Evolutionary conservation across 805 yeast genomes (phyloP), one percentile per base, ranked within the genome.

Genomic region (Dipodascus albidus): DNA sequence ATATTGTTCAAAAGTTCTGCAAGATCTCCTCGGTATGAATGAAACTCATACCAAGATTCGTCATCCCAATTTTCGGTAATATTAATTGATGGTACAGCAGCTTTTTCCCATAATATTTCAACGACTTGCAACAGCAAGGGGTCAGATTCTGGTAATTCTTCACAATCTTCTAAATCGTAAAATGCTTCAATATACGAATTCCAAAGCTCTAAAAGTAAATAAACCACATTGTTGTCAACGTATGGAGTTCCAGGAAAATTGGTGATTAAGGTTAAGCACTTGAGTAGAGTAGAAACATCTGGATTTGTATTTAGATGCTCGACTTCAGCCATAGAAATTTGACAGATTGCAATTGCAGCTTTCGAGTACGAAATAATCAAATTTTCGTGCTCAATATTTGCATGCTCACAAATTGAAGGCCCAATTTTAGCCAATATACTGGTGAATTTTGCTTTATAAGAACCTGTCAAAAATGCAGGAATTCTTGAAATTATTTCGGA

Each of bases 21-120:
- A 6, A 85, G 83, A 56, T 85, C 91, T 31, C 79, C 70, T 59
- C 96, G 75, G 65, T 80, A 91, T 22, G 80, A 75, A 20, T 69
- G 67, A 61, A 89, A 87, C 58, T 83, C 95, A 20, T 75, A 74
- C 54, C 70, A 65, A 22, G 63, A 62, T 8, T 69, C 67, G 22
- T 60, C 61, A 22, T 67, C 60, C 74, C 71, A 69, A 15, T 51
- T n/a, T 2, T 17, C 17, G 3, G 33, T 23, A 15, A 44, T 57
- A 14, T 47, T 27, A 6, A 53, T 27, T 15, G 20, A 21, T 2
- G 62, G 61, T 2, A 78, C 62, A 50, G 78, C 83, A 2, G 81
- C 72, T 60, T 88, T 87, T 2, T 74, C 70, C 83, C 91, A 83
- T 65, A 87, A 87, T 1, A 81, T 74, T 21, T 68, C 70, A 20